A percentile compares a stretch with the other conserved stretches of the same genome.
Conservation (phyloP, 345 rosid genomes). For the Psidium guajava region DNA sequence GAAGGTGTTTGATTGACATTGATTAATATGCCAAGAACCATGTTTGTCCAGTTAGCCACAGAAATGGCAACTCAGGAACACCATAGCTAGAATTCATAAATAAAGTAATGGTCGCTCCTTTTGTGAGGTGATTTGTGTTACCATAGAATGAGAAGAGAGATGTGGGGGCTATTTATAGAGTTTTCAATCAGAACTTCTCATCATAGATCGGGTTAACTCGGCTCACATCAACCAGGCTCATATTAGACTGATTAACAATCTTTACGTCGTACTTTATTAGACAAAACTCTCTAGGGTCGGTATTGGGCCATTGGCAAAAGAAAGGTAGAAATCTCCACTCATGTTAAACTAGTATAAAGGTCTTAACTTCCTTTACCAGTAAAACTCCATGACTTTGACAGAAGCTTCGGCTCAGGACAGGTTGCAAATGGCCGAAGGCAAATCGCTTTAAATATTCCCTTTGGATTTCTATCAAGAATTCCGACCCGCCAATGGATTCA, state of each 20-base stretch:
- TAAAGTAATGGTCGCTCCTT: too few species aligned
- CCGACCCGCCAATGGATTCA: neutral
- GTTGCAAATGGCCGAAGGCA: neutral
- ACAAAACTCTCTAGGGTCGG: neutral
- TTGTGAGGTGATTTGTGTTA: too few species aligned
- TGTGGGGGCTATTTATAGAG: too few species aligned
- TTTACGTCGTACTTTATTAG: too few species aligned
- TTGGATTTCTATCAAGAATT: neutral
- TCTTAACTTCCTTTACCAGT: neutral
- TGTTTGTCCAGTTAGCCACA: neutral
- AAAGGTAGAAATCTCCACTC: neutral
- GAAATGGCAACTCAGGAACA: too few species aligned
- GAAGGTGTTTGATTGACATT: neutral
- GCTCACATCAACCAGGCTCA: too few species aligned
- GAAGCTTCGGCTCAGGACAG: neutral
- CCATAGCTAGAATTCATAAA: too few species aligned
- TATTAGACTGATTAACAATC: too few species aligned
- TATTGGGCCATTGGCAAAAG: neutral
- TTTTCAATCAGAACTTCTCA: too few species aligned
- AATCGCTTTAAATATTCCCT: neutral
- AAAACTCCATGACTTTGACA: neutral
- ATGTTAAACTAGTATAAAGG: neutral
- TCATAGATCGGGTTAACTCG: too few species aligned
- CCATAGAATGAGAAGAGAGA: too few species aligned
- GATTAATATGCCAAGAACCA: neutral